phyloP scores from a whole-genome alignment of 176 grass and related monocot species.

The Carex parvula region DNA sequence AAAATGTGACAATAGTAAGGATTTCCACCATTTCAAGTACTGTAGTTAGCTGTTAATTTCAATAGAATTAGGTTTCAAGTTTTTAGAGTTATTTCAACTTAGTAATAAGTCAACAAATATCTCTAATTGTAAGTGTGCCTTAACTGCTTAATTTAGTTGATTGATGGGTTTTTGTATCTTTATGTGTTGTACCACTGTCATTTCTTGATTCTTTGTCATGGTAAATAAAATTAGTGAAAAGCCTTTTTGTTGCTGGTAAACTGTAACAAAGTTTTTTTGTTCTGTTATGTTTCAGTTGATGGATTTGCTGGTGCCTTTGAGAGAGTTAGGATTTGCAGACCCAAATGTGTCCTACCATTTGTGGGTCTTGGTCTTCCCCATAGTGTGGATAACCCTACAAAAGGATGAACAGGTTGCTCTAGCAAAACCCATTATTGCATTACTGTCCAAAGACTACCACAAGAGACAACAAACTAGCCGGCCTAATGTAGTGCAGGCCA shows the following conservation, averaged over 20 bases:
- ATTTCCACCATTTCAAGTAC: neutral
- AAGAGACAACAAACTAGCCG: slow-evolving; percentile 93
- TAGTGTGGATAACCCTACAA: slow-evolving; percentile 96
- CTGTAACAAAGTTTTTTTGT: neutral
- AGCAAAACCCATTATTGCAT: slow-evolving; percentile 92
- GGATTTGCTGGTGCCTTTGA: slow-evolving; percentile 80
- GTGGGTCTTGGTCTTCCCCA: slow-evolving; percentile 98
- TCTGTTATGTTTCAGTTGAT: slow-evolving; percentile 54
- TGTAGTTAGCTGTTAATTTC: neutral
- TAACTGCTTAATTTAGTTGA: neutral
- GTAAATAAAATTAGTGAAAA: neutral
- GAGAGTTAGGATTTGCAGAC: slow-evolving; percentile 92
- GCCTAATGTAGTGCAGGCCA: slow-evolving; percentile 93
- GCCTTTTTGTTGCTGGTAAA: neutral
- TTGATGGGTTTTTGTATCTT: neutral
- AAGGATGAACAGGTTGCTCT: slow-evolving; percentile 95
- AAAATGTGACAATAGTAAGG: neutral
- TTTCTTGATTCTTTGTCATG: neutral
- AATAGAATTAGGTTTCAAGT: neutral
- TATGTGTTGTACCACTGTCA: neutral
- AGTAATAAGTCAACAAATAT: neutral
- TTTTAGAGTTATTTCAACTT: neutral
- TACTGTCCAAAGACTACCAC: slow-evolving; percentile 97
- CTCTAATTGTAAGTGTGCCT: neutral
- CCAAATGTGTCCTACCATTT: slow-evolving; percentile 94